phyloP scores from a whole-genome alignment of 805 yeast species.

The Candida suzukii region DNA sequence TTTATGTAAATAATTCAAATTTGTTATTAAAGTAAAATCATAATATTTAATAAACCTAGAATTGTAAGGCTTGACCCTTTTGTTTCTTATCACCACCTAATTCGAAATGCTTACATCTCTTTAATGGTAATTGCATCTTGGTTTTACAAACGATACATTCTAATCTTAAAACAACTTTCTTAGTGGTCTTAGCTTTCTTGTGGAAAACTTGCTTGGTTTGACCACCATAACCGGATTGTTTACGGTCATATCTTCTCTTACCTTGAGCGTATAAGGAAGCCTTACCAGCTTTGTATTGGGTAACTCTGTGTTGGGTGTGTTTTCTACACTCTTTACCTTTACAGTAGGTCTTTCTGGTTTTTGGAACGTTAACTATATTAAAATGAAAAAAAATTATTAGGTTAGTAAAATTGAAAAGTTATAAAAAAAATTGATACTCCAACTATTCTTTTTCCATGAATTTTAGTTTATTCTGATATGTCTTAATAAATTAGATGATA shows the following conservation, averaged over 20 bases:
- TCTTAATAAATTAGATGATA: too few species aligned
- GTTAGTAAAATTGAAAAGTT: slow-evolving; percentile 3
- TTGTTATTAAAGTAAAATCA: slow-evolving; percentile 4
- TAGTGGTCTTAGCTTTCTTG: slow-evolving; percentile 99
- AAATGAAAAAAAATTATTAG: not conserved
- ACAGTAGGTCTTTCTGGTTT: slow-evolving; percentile 99
- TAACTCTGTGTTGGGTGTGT: slow-evolving; percentile 99
- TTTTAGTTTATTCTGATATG: too few species aligned
- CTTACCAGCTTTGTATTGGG: slow-evolving; percentile 99
- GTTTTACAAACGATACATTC: slow-evolving; percentile 99
- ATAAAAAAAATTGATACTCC: too few species aligned
- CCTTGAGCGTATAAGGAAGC: slow-evolving; percentile 99
- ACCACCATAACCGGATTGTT: slow-evolving; percentile 99
- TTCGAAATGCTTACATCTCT: slow-evolving; percentile 99
- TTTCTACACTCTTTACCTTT: slow-evolving; percentile 98
- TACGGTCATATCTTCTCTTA: slow-evolving; percentile 99
- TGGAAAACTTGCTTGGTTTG: slow-evolving; percentile 99
- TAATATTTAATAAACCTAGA: slow-evolving; percentile 45
- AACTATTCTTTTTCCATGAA: too few species aligned
- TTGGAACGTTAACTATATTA: slow-evolving; percentile 96
- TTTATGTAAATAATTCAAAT: not conserved
- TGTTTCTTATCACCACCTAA: slow-evolving; percentile 99
- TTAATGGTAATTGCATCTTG: slow-evolving; percentile 94
- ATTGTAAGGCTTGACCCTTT: slow-evolving; percentile 99
- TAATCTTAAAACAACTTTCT: slow-evolving; percentile 98